Percentiles rank a stretch among this genome's conserved stretches.
phyloP scores from a whole-genome alignment of 768 basidiomycete genomes.

The Boletus pseudopeckii region DNA sequence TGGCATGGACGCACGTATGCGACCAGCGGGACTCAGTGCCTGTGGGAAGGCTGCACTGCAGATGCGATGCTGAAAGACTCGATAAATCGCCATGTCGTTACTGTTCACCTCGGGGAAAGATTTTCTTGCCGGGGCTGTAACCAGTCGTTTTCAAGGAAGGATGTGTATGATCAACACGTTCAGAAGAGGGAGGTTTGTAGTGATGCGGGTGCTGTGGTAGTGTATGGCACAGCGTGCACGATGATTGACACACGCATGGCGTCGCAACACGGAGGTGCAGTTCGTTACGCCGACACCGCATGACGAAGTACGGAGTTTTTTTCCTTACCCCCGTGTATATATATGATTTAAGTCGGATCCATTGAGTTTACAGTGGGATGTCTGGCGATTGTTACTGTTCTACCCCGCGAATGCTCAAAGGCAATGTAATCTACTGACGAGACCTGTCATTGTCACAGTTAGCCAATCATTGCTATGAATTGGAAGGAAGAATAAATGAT shows the following conservation, averaged over 20 bases:
- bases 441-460: too few species aligned
- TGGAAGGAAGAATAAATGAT: neutral
- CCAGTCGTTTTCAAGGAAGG: neutral
- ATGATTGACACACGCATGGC: neutral
- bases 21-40: neutral
- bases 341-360: neutral
- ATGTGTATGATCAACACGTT: slow-evolving; percentile 3
- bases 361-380: neutral
- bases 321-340: neutral
- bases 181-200: neutral
- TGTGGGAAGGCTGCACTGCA: slow-evolving; percentile 3
- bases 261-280: neutral
- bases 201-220: neutral
- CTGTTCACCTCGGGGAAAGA: slow-evolving; percentile 1
- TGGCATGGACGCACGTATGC: neutral
- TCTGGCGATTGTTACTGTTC: too few species aligned
- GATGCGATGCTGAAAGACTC: slow-evolving; percentile 2
- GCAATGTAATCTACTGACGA: too few species aligned
- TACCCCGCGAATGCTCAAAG: too few species aligned
- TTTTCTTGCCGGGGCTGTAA: slow-evolving; percentile 5
- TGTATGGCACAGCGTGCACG: neutral
- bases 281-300: neutral
- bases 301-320: too few species aligned
- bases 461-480: too few species aligned
- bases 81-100: slow-evolving; percentile 3